Conservation (phyloP, 2,329 filamentous ascomycete genomes). For the Camptophora hylomeconis region DNA sequence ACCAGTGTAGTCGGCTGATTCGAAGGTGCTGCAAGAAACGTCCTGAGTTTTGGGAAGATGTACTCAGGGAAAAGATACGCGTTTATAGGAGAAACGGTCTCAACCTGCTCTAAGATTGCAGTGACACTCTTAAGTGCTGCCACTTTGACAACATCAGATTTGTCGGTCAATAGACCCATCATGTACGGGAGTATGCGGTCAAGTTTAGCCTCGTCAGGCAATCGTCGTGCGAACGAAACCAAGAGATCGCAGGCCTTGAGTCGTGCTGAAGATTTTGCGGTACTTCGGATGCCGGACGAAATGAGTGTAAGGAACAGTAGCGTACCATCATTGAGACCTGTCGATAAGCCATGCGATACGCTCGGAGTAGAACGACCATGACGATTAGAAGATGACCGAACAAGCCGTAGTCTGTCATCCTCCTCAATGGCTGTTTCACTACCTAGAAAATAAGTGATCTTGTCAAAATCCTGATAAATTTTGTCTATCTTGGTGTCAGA, state of each 20-base stretch:
- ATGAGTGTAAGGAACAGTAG: slow-evolving; percentile 84
- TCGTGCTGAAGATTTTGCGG: slow-evolving; percentile 74
- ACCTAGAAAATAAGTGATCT: slow-evolving; percentile 87
- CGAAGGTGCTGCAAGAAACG: slow-evolving; percentile 40
- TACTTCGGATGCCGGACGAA: slow-evolving; percentile 78
- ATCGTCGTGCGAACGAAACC: slow-evolving; percentile 75
- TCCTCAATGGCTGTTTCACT: slow-evolving; percentile 7
- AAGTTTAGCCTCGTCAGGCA: slow-evolving; percentile 91
- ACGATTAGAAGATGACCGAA: no score
- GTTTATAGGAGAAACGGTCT: slow-evolving; percentile 66
- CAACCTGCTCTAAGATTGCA: slow-evolving; percentile 75
- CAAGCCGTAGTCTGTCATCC: slow-evolving; percentile 1
- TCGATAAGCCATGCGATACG: no score
- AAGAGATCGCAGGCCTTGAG: slow-evolving; percentile 83
- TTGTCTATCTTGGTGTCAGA: slow-evolving; percentile 89
- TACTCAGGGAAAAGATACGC: slow-evolving; percentile 56
- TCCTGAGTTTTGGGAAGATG: slow-evolving; percentile 45
- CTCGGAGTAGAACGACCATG: no score
- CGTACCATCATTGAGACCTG: slow-evolving; percentile 72
- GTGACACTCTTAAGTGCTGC: slow-evolving; percentile 77
- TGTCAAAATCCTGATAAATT: slow-evolving; percentile 90
- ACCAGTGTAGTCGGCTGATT: slow-evolving; percentile 55
- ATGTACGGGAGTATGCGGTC: slow-evolving; percentile 87
- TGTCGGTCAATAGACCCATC: slow-evolving; percentile 68
- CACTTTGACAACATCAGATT: slow-evolving; percentile 70